Evolutionary conservation across 2,329 filamentous ascomycete species (phyloP).

Genomic region (Acephala macrosclerotiorum): DNA sequence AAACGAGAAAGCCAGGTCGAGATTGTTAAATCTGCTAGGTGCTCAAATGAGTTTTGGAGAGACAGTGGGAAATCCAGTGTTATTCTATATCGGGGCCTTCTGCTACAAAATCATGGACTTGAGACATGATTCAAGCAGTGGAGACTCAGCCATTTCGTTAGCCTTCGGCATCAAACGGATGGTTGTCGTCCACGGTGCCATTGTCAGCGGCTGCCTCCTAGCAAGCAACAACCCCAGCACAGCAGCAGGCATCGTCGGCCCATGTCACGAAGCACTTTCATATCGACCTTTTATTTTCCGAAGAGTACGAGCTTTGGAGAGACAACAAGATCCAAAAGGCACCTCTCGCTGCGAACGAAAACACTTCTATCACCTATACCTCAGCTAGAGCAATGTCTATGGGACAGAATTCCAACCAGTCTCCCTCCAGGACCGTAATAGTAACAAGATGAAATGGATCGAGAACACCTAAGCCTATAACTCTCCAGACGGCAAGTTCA

Average conservation of each 20-base stretch:
- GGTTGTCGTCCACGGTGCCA: constrained; percentile 43
- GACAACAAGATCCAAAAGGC: not conserved
- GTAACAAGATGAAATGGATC: constrained; percentile 30
- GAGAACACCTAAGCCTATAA: constrained; percentile 21
- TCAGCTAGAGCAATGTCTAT: constrained; percentile 25
- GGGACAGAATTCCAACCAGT: constrained; percentile 29
- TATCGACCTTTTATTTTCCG: constrained; percentile 4
- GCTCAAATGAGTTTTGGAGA: constrained; percentile 32
- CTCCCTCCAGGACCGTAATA: constrained; percentile 23
- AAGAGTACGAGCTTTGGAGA: not conserved
- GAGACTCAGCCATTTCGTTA: constrained; percentile 40
- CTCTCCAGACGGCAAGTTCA: constrained; percentile 12
- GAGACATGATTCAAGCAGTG: constrained; percentile 26
- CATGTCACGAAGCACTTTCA: constrained; percentile 19
- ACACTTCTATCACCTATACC: constrained; percentile 13
- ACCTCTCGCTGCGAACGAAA: constrained; percentile 10
- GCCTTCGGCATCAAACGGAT: constrained; percentile 45
- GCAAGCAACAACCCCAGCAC: constrained; percentile 43
- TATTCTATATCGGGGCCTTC: constrained; percentile 35
- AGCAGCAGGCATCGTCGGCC: constrained; percentile 22
- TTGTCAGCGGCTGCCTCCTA: constrained; percentile 42
- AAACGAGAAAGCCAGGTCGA: constrained; percentile 23
- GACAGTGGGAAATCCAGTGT: constrained; percentile 31
- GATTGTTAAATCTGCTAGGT: constrained; percentile 39
- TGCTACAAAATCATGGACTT: constrained; percentile 33